A percentile compares a stretch with the other conserved stretches of the same genome.
phyloP scores from a whole-genome alignment of 2,329 filamentous ascomycete species.

The Triangularia setosa region DNA sequence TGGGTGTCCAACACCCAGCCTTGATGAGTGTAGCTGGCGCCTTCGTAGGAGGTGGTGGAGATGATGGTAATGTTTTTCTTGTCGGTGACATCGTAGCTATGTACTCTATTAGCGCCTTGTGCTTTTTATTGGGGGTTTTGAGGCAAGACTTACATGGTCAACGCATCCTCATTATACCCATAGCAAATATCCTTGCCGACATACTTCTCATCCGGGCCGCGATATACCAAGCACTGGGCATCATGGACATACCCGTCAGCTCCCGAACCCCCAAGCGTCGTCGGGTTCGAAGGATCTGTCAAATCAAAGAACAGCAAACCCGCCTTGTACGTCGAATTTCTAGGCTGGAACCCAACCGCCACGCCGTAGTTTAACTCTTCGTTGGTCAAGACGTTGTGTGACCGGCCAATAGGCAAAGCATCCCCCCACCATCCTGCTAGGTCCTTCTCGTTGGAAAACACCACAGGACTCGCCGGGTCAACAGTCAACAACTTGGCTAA shows the following conservation, averaged over 20 bases:
- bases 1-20: slow-evolving; percentile 47
- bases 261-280: slow-evolving; percentile 48
- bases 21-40: slow-evolving; percentile 55
- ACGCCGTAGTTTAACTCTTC: slow-evolving; percentile 46
- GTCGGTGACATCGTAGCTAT: slow-evolving; percentile 47
- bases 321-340: slow-evolving; percentile 32
- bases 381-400: slow-evolving; percentile 50
- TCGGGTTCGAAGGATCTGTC: slow-evolving; percentile 48
- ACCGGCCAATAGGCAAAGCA: slow-evolving; percentile 34
- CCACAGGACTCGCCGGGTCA: slow-evolving; percentile 36
- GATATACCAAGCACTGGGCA: slow-evolving; percentile 54
- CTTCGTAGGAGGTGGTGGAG: slow-evolving; percentile 52
- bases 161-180: slow-evolving; percentile 48
- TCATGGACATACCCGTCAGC: slow-evolving; percentile 58
- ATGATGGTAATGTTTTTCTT: slow-evolving; percentile 45
- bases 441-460: slow-evolving; percentile 33
- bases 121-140: neutral
- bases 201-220: slow-evolving; percentile 43
- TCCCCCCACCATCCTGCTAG: slow-evolving; percentile 34
- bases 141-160: slow-evolving; percentile 37
- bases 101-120: neutral
- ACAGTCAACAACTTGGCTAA: slow-evolving; percentile 49
- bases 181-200: slow-evolving; percentile 48
- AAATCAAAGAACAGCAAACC: slow-evolving; percentile 58
- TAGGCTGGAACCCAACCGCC: slow-evolving; percentile 41